A percentile compares a stretch with the other conserved stretches of the same genome.
phyloP scores from a whole-genome alignment of 305 asterid genomes.

The Fraxinus latifolia region DNA sequence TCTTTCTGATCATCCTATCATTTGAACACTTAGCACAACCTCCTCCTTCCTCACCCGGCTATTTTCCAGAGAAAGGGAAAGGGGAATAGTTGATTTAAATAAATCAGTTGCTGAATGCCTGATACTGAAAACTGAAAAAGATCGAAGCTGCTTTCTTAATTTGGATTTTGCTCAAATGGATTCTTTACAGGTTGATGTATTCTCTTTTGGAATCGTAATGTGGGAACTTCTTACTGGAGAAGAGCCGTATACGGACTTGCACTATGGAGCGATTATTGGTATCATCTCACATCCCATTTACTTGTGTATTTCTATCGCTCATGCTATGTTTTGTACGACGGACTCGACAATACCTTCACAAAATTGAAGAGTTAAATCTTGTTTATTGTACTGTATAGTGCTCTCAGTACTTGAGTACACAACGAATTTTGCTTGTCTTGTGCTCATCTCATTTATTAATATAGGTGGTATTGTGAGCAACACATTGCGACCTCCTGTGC shows the following conservation, averaged over 20 bases:
- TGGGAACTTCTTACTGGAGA: slow-evolving; percentile 98
- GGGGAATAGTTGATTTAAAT: background rate
- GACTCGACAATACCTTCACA: background rate
- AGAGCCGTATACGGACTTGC: slow-evolving; percentile 91
- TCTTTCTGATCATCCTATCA: slow-evolving; percentile 2
- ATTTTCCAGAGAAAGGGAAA: background rate
- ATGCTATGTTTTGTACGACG: background rate
- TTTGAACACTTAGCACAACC: background rate
- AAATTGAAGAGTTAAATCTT: background rate
- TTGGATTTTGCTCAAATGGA: background rate
- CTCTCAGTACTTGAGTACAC: background rate
- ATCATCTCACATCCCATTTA: slow-evolving; percentile 18
- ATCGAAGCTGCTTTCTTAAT: slow-evolving; percentile 1
- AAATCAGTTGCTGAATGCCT: background rate
- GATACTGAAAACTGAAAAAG: background rate
- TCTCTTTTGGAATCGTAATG: slow-evolving; percentile 89
- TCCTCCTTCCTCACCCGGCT: background rate
- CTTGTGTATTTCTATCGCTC: background rate
- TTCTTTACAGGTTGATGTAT: slow-evolving; percentile 73
- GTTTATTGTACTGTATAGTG: background rate
- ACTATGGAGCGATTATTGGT: slow-evolving; percentile 97
- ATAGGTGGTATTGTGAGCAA: slow-evolving; percentile 96
- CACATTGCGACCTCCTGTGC: slow-evolving; percentile 84
- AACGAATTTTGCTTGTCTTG: background rate
- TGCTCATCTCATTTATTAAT: background rate